A percentile compares a stretch with the other conserved stretches of the same genome.
Conservation (phyloP, 106 monocot species). For the Phalaenopsis equestris region DNA sequence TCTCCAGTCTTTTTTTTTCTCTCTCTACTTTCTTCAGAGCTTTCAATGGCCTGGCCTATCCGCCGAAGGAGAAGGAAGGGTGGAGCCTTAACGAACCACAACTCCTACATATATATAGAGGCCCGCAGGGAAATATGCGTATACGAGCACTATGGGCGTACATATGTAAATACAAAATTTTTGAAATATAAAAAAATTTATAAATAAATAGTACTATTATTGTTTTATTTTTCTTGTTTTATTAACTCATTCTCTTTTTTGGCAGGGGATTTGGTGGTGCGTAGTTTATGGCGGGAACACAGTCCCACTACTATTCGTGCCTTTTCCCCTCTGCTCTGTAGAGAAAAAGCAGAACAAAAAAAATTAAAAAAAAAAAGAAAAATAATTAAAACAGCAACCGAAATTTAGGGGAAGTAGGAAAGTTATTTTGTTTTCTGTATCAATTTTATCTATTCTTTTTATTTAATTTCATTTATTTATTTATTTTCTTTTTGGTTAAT, state of each 20-base stretch:
- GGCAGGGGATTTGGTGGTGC: constrained; percentile 9
- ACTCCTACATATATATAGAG: constrained; percentile 11
- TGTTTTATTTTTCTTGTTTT: neutral
- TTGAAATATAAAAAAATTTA: neutral
- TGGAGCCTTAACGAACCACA: constrained; percentile 6
- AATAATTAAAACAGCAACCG: neutral
- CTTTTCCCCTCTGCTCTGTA: neutral
- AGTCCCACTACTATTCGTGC: constrained; percentile 11
- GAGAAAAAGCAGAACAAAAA: neutral
- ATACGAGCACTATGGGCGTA: neutral
- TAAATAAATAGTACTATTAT: neutral
- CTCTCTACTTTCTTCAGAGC: neutral
- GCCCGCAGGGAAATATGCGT: neutral
- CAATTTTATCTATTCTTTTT: neutral
- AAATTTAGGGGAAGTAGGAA: neutral
- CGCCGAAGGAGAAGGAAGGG: constrained; percentile 4
- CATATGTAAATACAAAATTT: neutral
- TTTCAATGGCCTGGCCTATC: neutral
- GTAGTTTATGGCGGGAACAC: constrained; percentile 9
- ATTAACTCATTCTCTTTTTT: neutral
- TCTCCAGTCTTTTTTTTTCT: constrained; percentile 2
- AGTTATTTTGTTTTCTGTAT: neutral
- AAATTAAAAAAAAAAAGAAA: neutral
- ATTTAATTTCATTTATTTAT: neutral
- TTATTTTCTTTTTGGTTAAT: neutral